Evolutionary conservation across 73 alveolate genomes (phyloP), one percentile per base, ranked within the genome.

Genomic region (Paramecium caudatum): DNA sequence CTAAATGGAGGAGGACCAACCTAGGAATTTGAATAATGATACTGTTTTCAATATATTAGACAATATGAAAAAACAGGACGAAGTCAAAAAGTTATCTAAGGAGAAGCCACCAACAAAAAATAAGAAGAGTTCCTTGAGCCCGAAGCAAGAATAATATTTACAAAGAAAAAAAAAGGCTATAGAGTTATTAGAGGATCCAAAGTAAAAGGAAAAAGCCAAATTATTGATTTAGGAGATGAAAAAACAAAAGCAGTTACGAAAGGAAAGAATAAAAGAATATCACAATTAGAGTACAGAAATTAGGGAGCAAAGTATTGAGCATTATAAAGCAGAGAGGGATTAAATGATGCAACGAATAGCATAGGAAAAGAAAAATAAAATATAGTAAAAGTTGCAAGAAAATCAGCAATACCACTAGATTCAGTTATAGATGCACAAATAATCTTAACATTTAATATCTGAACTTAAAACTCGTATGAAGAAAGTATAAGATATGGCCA

Each of bases 91-190:
- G n/a, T n/a, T n/a, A n/a, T n/a, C n/a, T n/a, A n/a, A n/a, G n/a
- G n/a, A n/a, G n/a, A n/a, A n/a, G n/a, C n/a, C n/a, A n/a, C n/a
- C n/a, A n/a, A n/a, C n/a, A n/a, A n/a, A 55, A 55, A 2, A 55
- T 55, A 55, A 55, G 12, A 55, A 37, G 23, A 17, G 46, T 23
- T 27, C 23, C 23, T 55, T 55, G 12, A 55, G 80, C 30, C 80
- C 80, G 12, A 27, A 55, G 30, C n/a, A 55, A 55, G 80, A 55
- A 55, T 55, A 65, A 15, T 65, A 65, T 32, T 65, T 65, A 23
- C 13, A 25, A n/a, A 34, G 83, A 4, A 65, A 65, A 65, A 65
- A 36, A 43, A 65, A 65, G 39, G 83, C 83, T 0, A 36, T 33
- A 0, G 27, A 46, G 3, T 65, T 65, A 65, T 9, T 65, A 34